Evolutionary conservation across 2,329 filamentous ascomycete genomes (phyloP), one percentile per base, ranked within the genome.

Genomic region (Fusarium domesticum): DNA sequence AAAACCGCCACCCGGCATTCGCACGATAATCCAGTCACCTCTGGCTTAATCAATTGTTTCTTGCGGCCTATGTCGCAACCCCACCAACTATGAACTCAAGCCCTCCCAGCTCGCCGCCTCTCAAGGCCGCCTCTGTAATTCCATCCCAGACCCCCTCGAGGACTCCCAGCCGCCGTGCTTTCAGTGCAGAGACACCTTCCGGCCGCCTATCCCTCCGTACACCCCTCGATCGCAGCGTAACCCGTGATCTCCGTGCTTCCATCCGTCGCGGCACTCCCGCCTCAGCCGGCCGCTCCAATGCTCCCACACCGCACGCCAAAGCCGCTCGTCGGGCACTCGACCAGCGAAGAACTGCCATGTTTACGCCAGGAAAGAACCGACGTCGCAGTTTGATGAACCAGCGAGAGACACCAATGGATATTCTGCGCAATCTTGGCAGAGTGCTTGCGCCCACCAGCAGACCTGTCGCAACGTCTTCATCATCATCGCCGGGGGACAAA

Each of bases 291-390:
- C 64, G 70, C 38, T 67, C 64, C 50, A 69, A 72, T 62, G 68
- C 69, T 11, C 68, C 73, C 3, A 84, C 81, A 15, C 81, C 81
- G 0, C 81, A 85, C 59, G 80, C 76, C 36, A 76, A 76, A 54
- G 81, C 80, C 10, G 81, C 81, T 34, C 75, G 74, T 37, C 72
- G 77, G 35, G 75, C 80, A 23, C 70, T 84, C 40, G 74, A 83
- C 53, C 73, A 76, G 50, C 77, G 81, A 5, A 76, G 81, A 33
- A 75, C 76, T 3, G 78, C 78, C 36, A 69, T 81, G 37, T 74
- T 82, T 49, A 85, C 81, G 0, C 81, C 81, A 0, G 80, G 78
- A 15, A 76, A 75, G 50, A 74, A 74, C 41, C 73, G 77, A 16
- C 72, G 81, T n/a, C 74, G 74, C 54, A 84, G 80, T 58, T 59